phyloP scores from a whole-genome alignment of 2,329 filamentous ascomycete species.

The Colletotrichum musicola region DNA sequence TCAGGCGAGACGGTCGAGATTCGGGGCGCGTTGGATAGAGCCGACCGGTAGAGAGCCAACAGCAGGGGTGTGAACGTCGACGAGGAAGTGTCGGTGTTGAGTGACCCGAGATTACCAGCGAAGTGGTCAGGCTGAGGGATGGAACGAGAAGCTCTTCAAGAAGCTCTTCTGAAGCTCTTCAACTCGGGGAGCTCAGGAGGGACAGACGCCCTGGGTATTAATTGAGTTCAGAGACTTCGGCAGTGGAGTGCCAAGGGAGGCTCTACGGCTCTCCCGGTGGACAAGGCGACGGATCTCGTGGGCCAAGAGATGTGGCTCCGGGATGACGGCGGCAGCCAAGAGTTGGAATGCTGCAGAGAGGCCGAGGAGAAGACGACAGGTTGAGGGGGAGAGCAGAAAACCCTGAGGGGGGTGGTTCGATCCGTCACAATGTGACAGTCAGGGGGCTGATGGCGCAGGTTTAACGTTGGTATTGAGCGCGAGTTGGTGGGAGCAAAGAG shows the following conservation, averaged over 20 bases:
- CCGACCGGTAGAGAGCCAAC: constrained; percentile 9
- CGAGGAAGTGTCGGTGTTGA: constrained; percentile 9
- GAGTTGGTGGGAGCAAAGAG: constrained; percentile 18
- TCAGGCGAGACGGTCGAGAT: constrained; percentile 18
- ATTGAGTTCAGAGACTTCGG: constrained; percentile 32
- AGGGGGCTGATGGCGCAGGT: constrained; percentile 17
- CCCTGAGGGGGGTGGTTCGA: constrained; percentile 27
- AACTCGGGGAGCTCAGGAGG: constrained; percentile 2
- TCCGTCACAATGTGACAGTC: not conserved
- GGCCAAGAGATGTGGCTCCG: constrained; percentile 39
- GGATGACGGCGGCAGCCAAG: constrained; percentile 37
- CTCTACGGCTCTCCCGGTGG: constrained; percentile 31
- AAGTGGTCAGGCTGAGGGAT: constrained; percentile 17
- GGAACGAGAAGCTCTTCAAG: constrained; percentile 27
- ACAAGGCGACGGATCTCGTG: constrained; percentile 35
- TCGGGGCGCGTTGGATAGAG: constrained; percentile 17
- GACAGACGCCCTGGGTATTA: constrained; percentile 26
- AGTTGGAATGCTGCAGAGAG: constrained; percentile 26
- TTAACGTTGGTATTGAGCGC: constrained; percentile 14
- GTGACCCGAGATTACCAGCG: not conserved
- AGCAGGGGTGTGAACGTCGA: constrained; percentile 8
- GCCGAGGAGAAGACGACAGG: constrained; percentile 31
- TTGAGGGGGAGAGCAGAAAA: constrained; percentile 11
- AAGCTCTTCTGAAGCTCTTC: constrained; percentile 18
- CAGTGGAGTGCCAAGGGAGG: constrained; percentile 38